Evolutionary conservation across 257 asterid genomes (phyloP), one percentile per base, ranked within the genome.

Genomic region (Buddleja alternifolia): DNA sequence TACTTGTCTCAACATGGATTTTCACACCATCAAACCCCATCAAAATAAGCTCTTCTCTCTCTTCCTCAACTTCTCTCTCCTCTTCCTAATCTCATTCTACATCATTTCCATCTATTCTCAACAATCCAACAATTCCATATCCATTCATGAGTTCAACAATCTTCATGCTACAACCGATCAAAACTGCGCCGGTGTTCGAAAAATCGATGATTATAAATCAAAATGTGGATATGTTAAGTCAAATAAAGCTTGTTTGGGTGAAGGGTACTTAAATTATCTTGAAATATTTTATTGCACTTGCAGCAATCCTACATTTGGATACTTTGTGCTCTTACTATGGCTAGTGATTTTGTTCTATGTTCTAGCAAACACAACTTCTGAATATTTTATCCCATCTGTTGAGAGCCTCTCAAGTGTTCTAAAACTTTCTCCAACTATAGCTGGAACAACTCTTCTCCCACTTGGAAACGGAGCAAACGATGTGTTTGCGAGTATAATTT

Each of bases 381-480:
- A 86, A 16, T 90, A 90, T 69, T 90, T 90, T 66, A 71, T 88
- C 75, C 89, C 93, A 12, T 86, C 90, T 4, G 92, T 87, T 0
- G 93, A 83, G 48, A 48, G 79, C 46, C 71, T 90, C 1, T 83
- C 93, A 0, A 19, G 55, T 6, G 82, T 77, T n/a, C 67, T 90
- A 42, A 83, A 78, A 29, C 84, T 88, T 1, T 85, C 97, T 0
- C 97, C 96, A 15, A 82, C 93, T 1, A 80, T 90, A 25, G 92
- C 96, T 37, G 95, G 97, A 7, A 82, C 95, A 24, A 90, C 97
- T 25, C 88, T 88, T 50, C 96, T 88, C 62, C 96, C 97, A 11
- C 78, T 90, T 2, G 97, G 97, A 0, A 91, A 91, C 66, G 96
- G 96, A 7, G 97, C 97, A 41, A 83, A 85, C 34, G 96, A 91